Evolutionary conservation across 2,329 filamentous ascomycete species (phyloP).

Genomic region (Trichoderma lentiforme): DNA sequence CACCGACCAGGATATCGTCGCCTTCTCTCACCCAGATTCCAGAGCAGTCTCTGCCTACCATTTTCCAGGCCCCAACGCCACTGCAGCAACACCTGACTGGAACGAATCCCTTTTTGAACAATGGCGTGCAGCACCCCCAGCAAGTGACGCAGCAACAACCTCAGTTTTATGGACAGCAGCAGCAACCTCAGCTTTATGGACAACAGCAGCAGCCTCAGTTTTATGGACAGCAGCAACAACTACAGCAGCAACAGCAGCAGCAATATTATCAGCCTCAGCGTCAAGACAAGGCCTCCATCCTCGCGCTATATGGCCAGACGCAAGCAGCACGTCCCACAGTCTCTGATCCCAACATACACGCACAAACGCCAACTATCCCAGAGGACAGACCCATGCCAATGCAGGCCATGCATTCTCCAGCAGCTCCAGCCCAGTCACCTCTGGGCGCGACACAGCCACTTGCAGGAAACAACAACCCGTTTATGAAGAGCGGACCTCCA

Average conservation of each 20-base stretch:
- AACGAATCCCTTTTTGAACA: conserved; percentile 39
- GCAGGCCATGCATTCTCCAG: conserved; percentile 28
- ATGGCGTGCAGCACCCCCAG: conserved; percentile 27
- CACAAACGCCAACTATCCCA: conserved; percentile 29
- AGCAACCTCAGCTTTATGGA: conserved; percentile 2
- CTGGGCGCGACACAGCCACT: conserved; percentile 34
- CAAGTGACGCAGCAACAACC: conserved; percentile 28
- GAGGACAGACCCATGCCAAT: conserved; percentile 28
- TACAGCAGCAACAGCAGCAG: conserved; percentile 31
- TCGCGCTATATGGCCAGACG: conserved; percentile 68
- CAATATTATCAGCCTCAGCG: conserved; percentile 42
- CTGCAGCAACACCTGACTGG: conserved; percentile 30
- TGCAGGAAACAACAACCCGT: conserved; percentile 56
- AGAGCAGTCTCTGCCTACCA: conserved; percentile 47
- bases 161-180: conserved; percentile 22
- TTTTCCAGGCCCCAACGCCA: conserved; percentile 36
- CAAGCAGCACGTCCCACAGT: conserved; percentile 45
- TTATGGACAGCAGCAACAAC: conserved; percentile 21
- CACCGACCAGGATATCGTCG: conserved; percentile 49
- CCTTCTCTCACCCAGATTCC: conserved; percentile 51
- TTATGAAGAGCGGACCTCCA: conserved; percentile 39
- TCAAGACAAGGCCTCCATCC: conserved; percentile 69
- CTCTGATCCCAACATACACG: conserved; percentile 29
- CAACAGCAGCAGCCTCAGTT: conserved; percentile 27
- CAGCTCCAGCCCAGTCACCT: conserved; percentile 25